Percentiles rank a stretch among this genome's conserved stretches.
These are phyloP conservation scores for Pseudonitzschia pungens DNA, from an alignment of 108 stramenopile species.

Conservation along the genomic window DNA sequence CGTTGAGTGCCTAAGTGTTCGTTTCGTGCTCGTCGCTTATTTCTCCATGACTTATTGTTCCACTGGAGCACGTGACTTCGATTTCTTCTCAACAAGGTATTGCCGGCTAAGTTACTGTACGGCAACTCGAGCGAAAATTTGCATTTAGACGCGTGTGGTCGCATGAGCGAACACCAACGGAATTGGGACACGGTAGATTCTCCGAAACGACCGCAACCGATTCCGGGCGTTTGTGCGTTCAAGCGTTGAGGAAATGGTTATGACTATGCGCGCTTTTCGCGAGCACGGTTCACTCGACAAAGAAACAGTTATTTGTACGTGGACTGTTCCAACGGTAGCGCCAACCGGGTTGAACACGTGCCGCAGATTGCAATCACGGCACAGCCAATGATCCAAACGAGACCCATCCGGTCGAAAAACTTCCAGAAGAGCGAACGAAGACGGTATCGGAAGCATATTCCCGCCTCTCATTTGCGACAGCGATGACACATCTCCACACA, in stretches of 20 bases:
- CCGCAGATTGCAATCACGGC: not conserved
- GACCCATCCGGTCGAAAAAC: not conserved
- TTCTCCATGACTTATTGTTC: too few relatives aligned
- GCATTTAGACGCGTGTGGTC: not conserved
- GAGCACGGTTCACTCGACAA: not conserved
- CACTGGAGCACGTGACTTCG: too few relatives aligned
- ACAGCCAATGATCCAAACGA: not conserved
- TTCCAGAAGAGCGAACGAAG: too few relatives aligned
- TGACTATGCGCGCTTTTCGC: not conserved
- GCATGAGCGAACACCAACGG: constrained; percentile 2
- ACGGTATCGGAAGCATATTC: too few relatives aligned
- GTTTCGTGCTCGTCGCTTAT: not conserved
- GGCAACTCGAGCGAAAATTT: not conserved
- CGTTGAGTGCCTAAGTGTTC: not conserved
- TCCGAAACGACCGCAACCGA: not conserved
- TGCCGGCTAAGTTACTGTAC: not conserved
- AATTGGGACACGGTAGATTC: not conserved
- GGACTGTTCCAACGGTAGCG: not conserved
- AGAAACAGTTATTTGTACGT: not conserved
- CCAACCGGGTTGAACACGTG: not conserved
- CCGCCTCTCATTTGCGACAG: too few relatives aligned
- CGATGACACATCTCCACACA: too few relatives aligned
- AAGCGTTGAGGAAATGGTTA: not conserved
- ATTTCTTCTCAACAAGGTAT: too few relatives aligned
- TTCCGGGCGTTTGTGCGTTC: too few relatives aligned